Percentiles rank a stretch among this genome's conserved stretches.
phyloP scores from a whole-genome alignment of 768 basidiomycete species.

The Agrocybe pediades region DNA sequence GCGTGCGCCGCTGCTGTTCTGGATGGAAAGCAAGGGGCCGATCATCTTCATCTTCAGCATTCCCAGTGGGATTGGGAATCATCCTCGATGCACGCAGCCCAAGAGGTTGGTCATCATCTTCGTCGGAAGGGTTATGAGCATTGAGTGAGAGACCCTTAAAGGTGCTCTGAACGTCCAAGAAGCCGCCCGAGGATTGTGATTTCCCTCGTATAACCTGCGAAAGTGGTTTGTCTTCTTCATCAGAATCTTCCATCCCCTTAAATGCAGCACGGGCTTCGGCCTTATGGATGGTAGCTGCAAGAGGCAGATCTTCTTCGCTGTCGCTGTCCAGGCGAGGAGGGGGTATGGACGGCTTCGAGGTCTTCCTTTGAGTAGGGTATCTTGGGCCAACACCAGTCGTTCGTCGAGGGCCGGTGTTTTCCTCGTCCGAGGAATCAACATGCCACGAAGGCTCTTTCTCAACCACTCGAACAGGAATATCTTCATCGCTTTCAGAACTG shows the following conservation, averaged over 20 bases:
- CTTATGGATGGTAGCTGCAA: constrained; percentile 63
- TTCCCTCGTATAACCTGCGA: constrained; percentile 52
- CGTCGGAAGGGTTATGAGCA: constrained; percentile 33
- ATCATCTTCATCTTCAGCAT: constrained; percentile 58
- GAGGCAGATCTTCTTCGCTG: constrained; percentile 82
- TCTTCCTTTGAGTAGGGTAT: constrained; percentile 37
- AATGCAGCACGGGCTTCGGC: constrained; percentile 46
- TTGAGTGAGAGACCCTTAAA: constrained; percentile 25
- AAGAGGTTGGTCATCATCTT: constrained; percentile 74
- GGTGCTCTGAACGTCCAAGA: constrained; percentile 29
- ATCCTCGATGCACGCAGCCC: constrained; percentile 65
- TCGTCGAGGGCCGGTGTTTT: constrained; percentile 50
- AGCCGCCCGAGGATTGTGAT: constrained; percentile 37
- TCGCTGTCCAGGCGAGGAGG: constrained; percentile 41
- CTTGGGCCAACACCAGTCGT: constrained; percentile 62
- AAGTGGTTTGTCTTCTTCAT: constrained; percentile 77
- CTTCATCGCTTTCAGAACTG: constrained; percentile 50
- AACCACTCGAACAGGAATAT: constrained; percentile 10
- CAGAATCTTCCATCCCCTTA: constrained; percentile 46
- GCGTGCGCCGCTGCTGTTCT: constrained; percentile 78
- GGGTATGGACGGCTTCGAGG: neutral
- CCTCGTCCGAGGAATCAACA: constrained; percentile 68
- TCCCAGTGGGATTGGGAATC: constrained; percentile 15
- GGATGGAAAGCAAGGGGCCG: constrained; percentile 72
- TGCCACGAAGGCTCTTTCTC: constrained; percentile 36